Evolutionary conservation across 768 basidiomycete genomes (phyloP).

Genomic region (Leccinellum albellum): DNA sequence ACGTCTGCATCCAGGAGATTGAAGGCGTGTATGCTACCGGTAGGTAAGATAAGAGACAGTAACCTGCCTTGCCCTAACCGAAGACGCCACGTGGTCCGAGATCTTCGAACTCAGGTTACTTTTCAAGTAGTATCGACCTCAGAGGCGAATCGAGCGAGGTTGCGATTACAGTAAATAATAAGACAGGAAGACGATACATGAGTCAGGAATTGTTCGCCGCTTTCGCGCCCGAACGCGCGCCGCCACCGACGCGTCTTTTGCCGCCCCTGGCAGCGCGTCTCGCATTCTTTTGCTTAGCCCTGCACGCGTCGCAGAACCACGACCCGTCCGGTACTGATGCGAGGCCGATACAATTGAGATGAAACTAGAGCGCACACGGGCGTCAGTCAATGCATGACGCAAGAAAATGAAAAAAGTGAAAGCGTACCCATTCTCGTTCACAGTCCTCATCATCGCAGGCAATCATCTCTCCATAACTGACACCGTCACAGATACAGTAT

Average conservation of each 20-base stretch:
- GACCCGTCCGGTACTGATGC: conserved; percentile 60
- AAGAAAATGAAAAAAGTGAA: background rate
- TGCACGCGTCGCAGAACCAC: conserved; percentile 76
- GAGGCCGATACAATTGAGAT: conserved; percentile 71
- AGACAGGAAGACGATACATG: conserved; percentile 14
- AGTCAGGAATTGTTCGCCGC: conserved; percentile 29
- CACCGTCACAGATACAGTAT: conserved; percentile 83
- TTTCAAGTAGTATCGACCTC: too few relatives aligned
- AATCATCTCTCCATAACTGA: conserved; percentile 93
- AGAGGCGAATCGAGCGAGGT: too few relatives aligned
- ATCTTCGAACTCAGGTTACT: too few relatives aligned
- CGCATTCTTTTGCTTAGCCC: conserved; percentile 46
- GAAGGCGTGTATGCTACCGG: background rate
- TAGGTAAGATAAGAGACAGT: background rate
- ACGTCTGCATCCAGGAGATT: background rate
- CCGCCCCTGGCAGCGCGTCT: conserved; percentile 50
- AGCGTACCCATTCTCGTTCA: conserved; percentile 83
- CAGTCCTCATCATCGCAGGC: conserved; percentile 83
- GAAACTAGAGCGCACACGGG: conserved; percentile 52
- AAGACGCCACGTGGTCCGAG: background rate
- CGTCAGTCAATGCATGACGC: background rate
- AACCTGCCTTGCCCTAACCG: too few relatives aligned
- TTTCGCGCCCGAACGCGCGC: conserved; percentile 29
- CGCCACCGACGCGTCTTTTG: conserved; percentile 45
- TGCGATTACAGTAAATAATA: conserved; percentile 27